These are phyloP conservation scores for Didymella exigua DNA, from an alignment of 2,329 filamentous ascomycete species.

Conservation along the genomic window DNA sequence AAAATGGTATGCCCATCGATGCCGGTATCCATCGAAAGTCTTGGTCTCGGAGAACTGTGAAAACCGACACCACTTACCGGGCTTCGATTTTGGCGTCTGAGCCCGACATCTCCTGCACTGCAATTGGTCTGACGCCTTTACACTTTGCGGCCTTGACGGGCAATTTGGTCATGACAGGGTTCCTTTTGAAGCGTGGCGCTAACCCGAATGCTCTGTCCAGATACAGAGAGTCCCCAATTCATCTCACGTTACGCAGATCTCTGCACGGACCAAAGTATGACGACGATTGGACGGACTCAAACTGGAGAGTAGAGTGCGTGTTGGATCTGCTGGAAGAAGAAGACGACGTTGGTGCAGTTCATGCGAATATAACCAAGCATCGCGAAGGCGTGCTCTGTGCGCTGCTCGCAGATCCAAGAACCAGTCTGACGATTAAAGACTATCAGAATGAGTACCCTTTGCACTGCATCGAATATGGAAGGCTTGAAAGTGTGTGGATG, in stretches of 20 bases:
- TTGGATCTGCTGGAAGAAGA: constrained; percentile 8
- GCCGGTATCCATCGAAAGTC: background rate
- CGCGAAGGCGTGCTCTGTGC: constrained; percentile 4
- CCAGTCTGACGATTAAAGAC: constrained; percentile 5
- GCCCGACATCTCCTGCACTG: background rate
- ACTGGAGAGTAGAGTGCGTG: constrained; percentile 3
- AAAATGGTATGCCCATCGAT: constrained; percentile 11
- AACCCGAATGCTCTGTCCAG: constrained; percentile 7
- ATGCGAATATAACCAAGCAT: background rate
- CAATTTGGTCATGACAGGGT: constrained; percentile 3
- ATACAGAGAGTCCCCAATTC: background rate
- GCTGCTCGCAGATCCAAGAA: constrained; percentile 9
- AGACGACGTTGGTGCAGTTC: constrained; percentile 3
- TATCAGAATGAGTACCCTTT: background rate
- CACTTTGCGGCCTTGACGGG: constrained; percentile 11
- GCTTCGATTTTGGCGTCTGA: background rate
- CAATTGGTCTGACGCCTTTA: constrained; percentile 6
- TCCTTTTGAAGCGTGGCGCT: constrained; percentile 9
- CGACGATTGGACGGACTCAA: constrained; percentile 3
- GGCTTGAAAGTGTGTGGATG: background rate
- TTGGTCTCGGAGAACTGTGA: background rate
- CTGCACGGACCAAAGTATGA: constrained; percentile 8
- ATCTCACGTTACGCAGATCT: constrained; percentile 6
- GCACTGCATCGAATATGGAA: background rate
- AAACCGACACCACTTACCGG: background rate